Evolutionary conservation across 2,329 filamentous ascomycete genomes (phyloP).

Genomic region (Allantophomopsis cytisporea): DNA sequence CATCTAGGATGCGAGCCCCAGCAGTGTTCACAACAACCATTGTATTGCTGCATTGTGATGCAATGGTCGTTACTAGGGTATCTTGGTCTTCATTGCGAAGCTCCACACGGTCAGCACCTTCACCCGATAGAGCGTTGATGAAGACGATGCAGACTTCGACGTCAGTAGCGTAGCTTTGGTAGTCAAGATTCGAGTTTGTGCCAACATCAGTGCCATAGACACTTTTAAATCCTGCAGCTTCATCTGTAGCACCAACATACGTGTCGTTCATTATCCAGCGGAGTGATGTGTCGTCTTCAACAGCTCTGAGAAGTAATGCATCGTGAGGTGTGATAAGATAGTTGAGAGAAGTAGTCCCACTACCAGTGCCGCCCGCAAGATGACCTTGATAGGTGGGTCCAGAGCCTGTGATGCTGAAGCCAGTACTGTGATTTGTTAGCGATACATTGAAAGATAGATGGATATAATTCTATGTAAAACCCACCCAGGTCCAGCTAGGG

Average conservation of each 20-base stretch:
- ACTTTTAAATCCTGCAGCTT: no score
- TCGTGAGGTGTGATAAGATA: not conserved
- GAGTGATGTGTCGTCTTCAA: not conserved
- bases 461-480: not conserved
- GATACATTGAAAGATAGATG: not conserved
- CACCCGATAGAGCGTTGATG: slow-evolving; percentile 48
- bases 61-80: slow-evolving; percentile 8
- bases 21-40: slow-evolving; percentile 54
- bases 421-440: no score
- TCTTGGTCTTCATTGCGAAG: slow-evolving; percentile 7
- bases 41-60: slow-evolving; percentile 37
- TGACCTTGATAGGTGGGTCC: not conserved
- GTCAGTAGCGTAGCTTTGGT: no score
- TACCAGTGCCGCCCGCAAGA: not conserved
- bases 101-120: slow-evolving; percentile 19
- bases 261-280: no score
- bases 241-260: not conserved
- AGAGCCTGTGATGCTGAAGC: no score
- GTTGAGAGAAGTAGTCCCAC: not conserved
- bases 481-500: no score
- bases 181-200: no score
- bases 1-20: slow-evolving; percentile 41
- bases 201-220: no score
- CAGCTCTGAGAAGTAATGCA: not conserved
- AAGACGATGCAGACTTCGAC: slow-evolving; percentile 39